phyloP scores from a whole-genome alignment of 2,329 filamentous ascomycete genomes.

The Thelonectria rubi region DNA sequence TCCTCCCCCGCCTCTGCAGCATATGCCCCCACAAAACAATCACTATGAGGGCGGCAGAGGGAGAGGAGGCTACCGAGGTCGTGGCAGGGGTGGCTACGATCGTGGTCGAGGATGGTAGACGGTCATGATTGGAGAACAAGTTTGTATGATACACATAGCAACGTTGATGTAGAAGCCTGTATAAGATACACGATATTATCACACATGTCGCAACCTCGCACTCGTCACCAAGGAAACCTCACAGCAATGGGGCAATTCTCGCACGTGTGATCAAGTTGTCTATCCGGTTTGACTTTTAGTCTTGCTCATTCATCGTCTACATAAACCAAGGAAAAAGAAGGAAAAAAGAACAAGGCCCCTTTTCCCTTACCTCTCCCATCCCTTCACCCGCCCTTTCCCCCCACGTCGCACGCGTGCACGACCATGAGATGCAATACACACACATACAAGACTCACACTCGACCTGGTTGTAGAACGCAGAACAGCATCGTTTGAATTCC shows the following conservation, averaged over 20 bases:
- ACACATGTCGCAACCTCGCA: neutral
- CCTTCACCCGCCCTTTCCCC: constrained; percentile 13
- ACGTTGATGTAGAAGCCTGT: neutral
- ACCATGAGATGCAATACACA: constrained; percentile 3
- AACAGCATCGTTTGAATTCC: constrained; percentile 24
- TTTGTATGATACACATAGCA: constrained; percentile 13
- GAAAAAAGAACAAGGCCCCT: constrained; percentile 4
- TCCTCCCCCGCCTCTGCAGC: constrained; percentile 35
- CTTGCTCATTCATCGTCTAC: constrained; percentile 45
- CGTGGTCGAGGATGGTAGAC: constrained; percentile 41
- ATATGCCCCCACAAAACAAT: constrained; percentile 33
- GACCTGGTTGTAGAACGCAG: neutral
- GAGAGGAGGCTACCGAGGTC: constrained; percentile 40
- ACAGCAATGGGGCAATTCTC: neutral
- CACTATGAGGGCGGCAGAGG: constrained; percentile 39
- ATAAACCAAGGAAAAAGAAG: constrained; percentile 37
- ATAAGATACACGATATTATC: neutral
- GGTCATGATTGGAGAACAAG: neutral
- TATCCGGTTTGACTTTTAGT: constrained; percentile 43
- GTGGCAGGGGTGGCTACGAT: constrained; percentile 46
- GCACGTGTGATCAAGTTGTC: constrained; percentile 28
- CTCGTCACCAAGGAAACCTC: neutral
- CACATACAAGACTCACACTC: neutral
- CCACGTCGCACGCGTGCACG: constrained; percentile 8
- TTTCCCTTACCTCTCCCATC: neutral